phyloP scores from a whole-genome alignment of 2,329 filamentous ascomycete genomes.

The Dothiorella sarmentorum region DNA sequence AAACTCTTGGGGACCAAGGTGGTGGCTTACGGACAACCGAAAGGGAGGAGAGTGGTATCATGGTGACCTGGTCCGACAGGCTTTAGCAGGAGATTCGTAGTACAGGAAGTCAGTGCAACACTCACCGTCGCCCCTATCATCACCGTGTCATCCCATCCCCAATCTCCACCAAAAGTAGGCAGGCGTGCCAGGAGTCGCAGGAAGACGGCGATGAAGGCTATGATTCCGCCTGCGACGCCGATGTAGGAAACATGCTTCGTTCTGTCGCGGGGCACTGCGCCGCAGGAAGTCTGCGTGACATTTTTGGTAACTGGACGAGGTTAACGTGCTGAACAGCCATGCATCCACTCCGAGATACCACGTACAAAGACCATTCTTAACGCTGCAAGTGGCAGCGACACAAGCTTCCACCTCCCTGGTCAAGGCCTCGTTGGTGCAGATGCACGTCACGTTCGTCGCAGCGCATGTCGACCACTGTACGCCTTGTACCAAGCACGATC shows the following conservation, averaged over 20 bases:
- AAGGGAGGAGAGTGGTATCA: conserved; percentile 28
- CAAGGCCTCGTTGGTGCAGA: conserved; percentile 10
- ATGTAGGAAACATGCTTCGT: conserved; percentile 30
- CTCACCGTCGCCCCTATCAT: conserved; percentile 23
- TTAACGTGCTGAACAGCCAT: too few species aligned
- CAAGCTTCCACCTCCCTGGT: conserved; percentile 6
- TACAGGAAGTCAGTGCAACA: neutral
- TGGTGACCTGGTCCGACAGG: conserved; percentile 20
- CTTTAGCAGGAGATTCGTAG: neutral
- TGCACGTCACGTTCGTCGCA: conserved; percentile 13
- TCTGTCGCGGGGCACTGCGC: conserved; percentile 37
- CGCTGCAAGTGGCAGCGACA: neutral
- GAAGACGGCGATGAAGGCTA: conserved; percentile 34
- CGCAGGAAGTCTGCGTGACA: conserved; percentile 38
- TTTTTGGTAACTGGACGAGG: too few species aligned
- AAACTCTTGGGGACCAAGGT: neutral
- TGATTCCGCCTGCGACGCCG: conserved; percentile 33
- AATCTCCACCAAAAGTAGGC: conserved; percentile 29
- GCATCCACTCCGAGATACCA: too few species aligned
- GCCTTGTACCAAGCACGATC: neutral
- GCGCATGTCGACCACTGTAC: neutral
- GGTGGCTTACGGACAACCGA: conserved; percentile 12
- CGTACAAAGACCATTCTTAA: conserved; percentile 25
- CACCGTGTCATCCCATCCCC: conserved; percentile 39
- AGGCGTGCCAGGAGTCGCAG: conserved; percentile 39